Evolutionary conservation across 2,329 filamentous ascomycete species (phyloP).

Genomic region (Hypoxylon sp.): DNA sequence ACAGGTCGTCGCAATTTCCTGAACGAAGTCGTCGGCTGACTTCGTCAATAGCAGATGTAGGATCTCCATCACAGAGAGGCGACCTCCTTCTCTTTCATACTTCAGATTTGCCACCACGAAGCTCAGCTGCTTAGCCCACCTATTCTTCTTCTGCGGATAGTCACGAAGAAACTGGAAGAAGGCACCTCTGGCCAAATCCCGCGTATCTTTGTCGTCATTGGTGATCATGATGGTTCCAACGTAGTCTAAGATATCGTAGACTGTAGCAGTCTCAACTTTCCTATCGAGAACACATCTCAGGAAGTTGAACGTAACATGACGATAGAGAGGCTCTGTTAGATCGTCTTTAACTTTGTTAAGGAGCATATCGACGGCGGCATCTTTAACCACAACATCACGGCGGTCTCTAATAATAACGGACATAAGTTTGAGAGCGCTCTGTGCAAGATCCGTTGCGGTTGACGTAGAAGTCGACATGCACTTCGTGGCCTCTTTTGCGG

Average conservation of each 20-base stretch:
- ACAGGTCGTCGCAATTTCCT: constrained; percentile 84
- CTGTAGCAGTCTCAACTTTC: constrained; percentile 85
- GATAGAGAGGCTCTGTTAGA: constrained; percentile 90
- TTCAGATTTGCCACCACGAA: constrained; percentile 93
- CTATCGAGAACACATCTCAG: constrained; percentile 88
- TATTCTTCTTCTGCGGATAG: constrained; percentile 90
- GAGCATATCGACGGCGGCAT: constrained; percentile 85
- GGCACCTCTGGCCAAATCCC: constrained; percentile 88
- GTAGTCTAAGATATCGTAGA: constrained; percentile 93
- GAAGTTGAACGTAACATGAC: constrained; percentile 96
- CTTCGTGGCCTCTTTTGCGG: constrained; percentile 87
- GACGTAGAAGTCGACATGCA: constrained; percentile 82
- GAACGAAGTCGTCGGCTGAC: constrained; percentile 83
- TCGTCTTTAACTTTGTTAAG: constrained; percentile 87
- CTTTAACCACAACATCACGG: constrained; percentile 80
- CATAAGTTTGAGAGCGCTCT: constrained; percentile 90
- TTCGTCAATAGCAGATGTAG: constrained; percentile 89
- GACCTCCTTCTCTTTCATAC: constrained; percentile 89
- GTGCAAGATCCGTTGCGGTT: constrained; percentile 86
- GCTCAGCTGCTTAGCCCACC: constrained; percentile 89
- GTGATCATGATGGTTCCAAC: constrained; percentile 95
- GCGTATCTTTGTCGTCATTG: constrained; percentile 89
- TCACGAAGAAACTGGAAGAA: constrained; percentile 96
- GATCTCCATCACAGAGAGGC: constrained; percentile 93
- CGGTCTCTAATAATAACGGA: constrained; percentile 88